These are phyloP conservation scores for Oryza coarctata DNA, from an alignment of 176 grass and related monocot species.

Conservation along the genomic window DNA sequence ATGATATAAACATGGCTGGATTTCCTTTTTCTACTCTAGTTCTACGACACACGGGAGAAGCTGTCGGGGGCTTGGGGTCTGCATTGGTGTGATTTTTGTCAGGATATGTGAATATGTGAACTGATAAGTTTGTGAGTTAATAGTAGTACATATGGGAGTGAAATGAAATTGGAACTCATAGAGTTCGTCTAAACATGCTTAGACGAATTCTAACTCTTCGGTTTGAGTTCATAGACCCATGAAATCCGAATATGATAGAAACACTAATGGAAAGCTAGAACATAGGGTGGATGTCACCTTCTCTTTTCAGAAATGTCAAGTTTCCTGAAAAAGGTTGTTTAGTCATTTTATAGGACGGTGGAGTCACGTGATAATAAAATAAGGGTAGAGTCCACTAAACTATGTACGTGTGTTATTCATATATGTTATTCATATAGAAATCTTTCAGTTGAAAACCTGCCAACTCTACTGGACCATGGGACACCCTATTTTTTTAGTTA, in stretches of 20 bases:
- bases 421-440: background rate
- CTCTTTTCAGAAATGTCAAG: background rate
- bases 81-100: background rate
- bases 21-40: background rate
- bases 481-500: background rate
- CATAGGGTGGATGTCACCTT: background rate
- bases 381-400: conserved; percentile 1
- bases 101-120: background rate
- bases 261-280: background rate
- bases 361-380: background rate
- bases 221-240: background rate
- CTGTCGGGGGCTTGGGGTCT: background rate
- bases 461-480: background rate
- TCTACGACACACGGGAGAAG: background rate
- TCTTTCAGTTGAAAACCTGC: background rate
- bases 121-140: background rate
- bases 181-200: background rate
- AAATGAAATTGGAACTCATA: background rate
- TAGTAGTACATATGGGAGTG: background rate
- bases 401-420: no score
- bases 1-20: background rate
- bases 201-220: background rate
- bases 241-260: background rate
- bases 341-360: background rate
- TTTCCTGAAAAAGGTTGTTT: background rate